Evolutionary conservation across 2,329 filamentous ascomycete genomes (phyloP).

Genomic region (Cordyceps cicadae): DNA sequence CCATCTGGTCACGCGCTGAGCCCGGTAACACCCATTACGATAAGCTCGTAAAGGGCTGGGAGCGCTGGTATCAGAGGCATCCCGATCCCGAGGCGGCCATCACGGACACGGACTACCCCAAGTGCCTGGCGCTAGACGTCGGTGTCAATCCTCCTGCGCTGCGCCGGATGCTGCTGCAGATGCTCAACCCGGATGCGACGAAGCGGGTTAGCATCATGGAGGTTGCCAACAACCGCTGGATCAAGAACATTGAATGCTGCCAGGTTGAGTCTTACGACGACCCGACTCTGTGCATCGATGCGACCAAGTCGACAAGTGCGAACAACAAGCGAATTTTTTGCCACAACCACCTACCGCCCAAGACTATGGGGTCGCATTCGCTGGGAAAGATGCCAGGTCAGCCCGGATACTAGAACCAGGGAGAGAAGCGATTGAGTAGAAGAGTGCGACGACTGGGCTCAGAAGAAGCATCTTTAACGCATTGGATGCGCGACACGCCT

Average conservation of each 20-base stretch:
- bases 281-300: conserved; percentile 51
- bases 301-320: conserved; percentile 45
- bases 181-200: conserved; percentile 72
- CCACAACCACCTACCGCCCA: conserved; percentile 48
- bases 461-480: background rate
- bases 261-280: conserved; percentile 64
- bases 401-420: conserved; percentile 38
- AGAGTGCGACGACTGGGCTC: too few species aligned
- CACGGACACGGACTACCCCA: conserved; percentile 56
- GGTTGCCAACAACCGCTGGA: conserved; percentile 61
- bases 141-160: conserved; percentile 58
- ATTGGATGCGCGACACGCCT: background rate
- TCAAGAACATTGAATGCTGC: conserved; percentile 72
- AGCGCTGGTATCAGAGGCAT: conserved; percentile 54
- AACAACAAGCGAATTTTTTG: conserved; percentile 45
- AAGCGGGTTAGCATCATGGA: conserved; percentile 63
- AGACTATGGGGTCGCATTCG: conserved; percentile 37
- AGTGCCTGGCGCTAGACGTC: conserved; percentile 55
- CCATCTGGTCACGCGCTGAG: conserved; percentile 66
- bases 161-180: conserved; percentile 63
- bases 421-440: too few species aligned
- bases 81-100: conserved; percentile 28
- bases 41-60: conserved; percentile 58
- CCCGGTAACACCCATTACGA: conserved; percentile 51
- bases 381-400: conserved; percentile 49